Evolutionary conservation across 176 grass and related monocot genomes (phyloP).

Genomic region (Ananas comosus): DNA sequence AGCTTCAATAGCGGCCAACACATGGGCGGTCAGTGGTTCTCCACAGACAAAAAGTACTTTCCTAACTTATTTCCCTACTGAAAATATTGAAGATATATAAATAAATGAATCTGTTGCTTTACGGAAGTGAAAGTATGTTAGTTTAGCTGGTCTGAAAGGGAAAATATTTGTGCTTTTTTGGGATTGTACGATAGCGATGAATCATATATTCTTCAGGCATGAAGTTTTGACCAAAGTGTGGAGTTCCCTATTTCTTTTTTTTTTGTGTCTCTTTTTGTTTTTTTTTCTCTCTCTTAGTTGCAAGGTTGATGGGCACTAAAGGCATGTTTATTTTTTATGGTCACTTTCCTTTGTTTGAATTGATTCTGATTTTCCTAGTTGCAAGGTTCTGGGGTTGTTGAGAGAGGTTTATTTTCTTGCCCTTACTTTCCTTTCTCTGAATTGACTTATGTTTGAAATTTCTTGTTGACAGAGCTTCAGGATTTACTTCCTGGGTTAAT

Average conservation of each 20-base stretch:
- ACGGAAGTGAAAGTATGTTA: not conserved
- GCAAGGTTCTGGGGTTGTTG: not conserved
- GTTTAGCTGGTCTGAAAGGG: not conserved
- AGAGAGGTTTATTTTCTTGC: not conserved
- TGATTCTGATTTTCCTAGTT: not conserved
- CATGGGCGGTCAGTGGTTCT: slow-evolving; percentile 67
- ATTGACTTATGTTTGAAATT: not conserved
- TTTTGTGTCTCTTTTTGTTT: too few relatives aligned
- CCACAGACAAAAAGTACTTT: slow-evolving; percentile 67
- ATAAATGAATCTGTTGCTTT: not conserved
- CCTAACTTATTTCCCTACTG: not conserved
- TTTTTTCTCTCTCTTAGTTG: too few relatives aligned
- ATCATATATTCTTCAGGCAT: not conserved
- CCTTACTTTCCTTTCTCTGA: not conserved
- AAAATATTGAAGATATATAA: not conserved
- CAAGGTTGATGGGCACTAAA: too few relatives aligned
- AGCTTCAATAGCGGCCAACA: slow-evolving; percentile 75
- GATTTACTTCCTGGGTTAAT: slow-evolving; percentile 70
- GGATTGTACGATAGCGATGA: too few relatives aligned
- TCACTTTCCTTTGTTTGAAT: too few relatives aligned
- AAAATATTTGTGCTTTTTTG: too few relatives aligned
- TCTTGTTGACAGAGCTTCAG: slow-evolving; percentile 48
- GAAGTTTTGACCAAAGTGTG: not conserved
- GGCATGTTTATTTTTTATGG: too few relatives aligned
- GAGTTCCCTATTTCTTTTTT: too few relatives aligned